A percentile compares a stretch with the other conserved stretches of the same genome.
Conservation (phyloP, 2,329 filamentous ascomycete genomes). For the Didymella arachidicola region DNA sequence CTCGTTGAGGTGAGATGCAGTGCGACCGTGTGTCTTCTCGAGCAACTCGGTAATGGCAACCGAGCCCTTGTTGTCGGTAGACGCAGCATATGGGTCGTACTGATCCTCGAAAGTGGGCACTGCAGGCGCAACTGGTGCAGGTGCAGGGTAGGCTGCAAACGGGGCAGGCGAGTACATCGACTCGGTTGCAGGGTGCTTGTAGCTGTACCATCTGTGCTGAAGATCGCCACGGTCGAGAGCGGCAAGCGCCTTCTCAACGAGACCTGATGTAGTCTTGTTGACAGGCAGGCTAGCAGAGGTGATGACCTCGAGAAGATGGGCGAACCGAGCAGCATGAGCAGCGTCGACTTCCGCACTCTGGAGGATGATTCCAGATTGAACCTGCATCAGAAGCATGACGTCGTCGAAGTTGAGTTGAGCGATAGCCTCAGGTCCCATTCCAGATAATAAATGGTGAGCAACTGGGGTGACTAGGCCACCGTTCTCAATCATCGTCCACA, state of each 20-base stretch:
- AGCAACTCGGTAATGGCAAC: slow-evolving; percentile 88
- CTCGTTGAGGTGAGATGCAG: slow-evolving; percentile 77
- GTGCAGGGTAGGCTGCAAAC: slow-evolving; percentile 58
- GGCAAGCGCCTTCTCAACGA: slow-evolving; percentile 66
- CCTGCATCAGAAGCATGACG: slow-evolving; percentile 67
- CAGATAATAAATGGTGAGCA: slow-evolving; percentile 67
- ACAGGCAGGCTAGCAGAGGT: slow-evolving; percentile 61
- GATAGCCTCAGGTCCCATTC: slow-evolving; percentile 67
- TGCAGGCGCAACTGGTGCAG: slow-evolving; percentile 60
- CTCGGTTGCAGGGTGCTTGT: slow-evolving; percentile 58
- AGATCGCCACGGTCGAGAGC: slow-evolving; percentile 61
- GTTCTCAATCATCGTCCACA: slow-evolving; percentile 72
- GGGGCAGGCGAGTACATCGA: slow-evolving; percentile 57
- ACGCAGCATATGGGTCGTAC: slow-evolving; percentile 89
- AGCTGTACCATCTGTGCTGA: slow-evolving; percentile 65
- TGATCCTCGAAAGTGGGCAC: slow-evolving; percentile 76
- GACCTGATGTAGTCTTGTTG: slow-evolving; percentile 62
- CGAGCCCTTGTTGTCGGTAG: slow-evolving; percentile 92
- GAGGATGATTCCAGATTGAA: slow-evolving; percentile 63
- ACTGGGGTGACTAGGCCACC: slow-evolving; percentile 67
- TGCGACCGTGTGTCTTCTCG: slow-evolving; percentile 78
- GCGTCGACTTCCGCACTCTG: slow-evolving; percentile 60
- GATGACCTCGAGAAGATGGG: slow-evolving; percentile 67
- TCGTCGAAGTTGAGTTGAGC: slow-evolving; percentile 61
- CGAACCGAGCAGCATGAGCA: slow-evolving; percentile 66